Percentiles rank a stretch among this genome's conserved stretches.
phyloP scores from a whole-genome alignment of 2,329 filamentous ascomycete species.

The Monosporascus sp. region DNA sequence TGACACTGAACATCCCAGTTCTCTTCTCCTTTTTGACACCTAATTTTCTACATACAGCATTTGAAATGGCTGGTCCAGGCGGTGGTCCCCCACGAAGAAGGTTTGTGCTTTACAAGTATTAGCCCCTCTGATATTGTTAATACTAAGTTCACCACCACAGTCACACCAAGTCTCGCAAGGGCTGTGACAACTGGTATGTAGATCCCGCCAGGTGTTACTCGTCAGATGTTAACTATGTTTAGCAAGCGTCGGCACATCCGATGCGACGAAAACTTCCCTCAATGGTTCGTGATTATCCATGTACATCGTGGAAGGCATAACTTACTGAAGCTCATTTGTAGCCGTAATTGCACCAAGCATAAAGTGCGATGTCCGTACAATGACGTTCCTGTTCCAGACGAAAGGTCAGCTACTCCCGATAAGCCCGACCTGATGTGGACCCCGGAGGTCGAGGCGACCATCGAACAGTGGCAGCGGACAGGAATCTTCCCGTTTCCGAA shows the following conservation, averaged over 20 bases:
- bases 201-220: not conserved
- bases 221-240: constrained; percentile 11
- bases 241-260: constrained; percentile 92
- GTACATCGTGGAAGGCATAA: constrained; percentile 7
- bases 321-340: constrained; percentile 31
- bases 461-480: constrained; percentile 78
- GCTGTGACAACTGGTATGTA: constrained; percentile 81
- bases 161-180: constrained; percentile 98
- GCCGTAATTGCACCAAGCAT: constrained; percentile 98
- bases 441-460: constrained; percentile 73
- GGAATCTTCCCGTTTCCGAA: constrained; percentile 82
- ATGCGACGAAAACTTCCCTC: constrained; percentile 95
- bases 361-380: constrained; percentile 98
- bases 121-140: constrained; percentile 12
- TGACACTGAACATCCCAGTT: constrained; percentile 27
- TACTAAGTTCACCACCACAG: constrained; percentile 39
- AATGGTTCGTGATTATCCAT: constrained; percentile 63
- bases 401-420: constrained; percentile 55
- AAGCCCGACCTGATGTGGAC: constrained; percentile 77
- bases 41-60: constrained; percentile 24
- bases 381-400: constrained; percentile 68
- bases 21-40: constrained; percentile 25
- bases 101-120: constrained; percentile 32
- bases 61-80: constrained; percentile 83
- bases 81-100: constrained; percentile 81